Conservation (phyloP, 345 rosid genomes). For the Arabis alpina region DNA sequence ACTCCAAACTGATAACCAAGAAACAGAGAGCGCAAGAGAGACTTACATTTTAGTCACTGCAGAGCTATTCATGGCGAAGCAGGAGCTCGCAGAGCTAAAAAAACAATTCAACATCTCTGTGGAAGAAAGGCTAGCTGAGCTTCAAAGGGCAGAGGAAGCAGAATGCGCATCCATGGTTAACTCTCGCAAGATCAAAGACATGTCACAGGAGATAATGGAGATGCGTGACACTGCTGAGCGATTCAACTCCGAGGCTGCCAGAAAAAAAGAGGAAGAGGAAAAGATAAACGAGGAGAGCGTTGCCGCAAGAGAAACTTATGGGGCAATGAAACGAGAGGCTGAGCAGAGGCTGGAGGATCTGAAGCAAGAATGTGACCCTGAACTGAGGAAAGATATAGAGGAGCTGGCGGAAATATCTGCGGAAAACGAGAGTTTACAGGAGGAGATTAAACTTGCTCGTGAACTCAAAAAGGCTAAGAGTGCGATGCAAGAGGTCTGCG, state of each 20-base stretch:
- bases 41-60: conserved; percentile 51
- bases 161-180: conserved; percentile 49
- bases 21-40: conserved; percentile 56
- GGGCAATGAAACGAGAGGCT: conserved; percentile 49
- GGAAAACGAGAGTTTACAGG: conserved; percentile 59
- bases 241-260: conserved; percentile 49
- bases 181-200: conserved; percentile 52
- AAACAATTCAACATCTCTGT: conserved; percentile 68
- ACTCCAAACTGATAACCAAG: conserved; percentile 54
- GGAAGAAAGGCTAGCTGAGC: conserved; percentile 62
- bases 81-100: conserved; percentile 60
- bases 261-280: conserved; percentile 50
- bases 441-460: conserved; percentile 61
- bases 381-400: conserved; percentile 52
- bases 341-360: conserved; percentile 47
- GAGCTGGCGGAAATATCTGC: conserved; percentile 48
- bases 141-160: conserved; percentile 77
- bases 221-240: conserved; percentile 60
- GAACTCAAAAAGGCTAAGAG: conserved; percentile 72
- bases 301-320: conserved; percentile 41
- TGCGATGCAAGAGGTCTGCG: conserved; percentile 50
- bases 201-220: conserved; percentile 55
- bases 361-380: conserved; percentile 59
- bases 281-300: conserved; percentile 52
- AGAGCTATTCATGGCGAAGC: conserved; percentile 65